Conservation (phyloP, 768 basidiomycete species). For the Hydnomerulius pinastri region DNA sequence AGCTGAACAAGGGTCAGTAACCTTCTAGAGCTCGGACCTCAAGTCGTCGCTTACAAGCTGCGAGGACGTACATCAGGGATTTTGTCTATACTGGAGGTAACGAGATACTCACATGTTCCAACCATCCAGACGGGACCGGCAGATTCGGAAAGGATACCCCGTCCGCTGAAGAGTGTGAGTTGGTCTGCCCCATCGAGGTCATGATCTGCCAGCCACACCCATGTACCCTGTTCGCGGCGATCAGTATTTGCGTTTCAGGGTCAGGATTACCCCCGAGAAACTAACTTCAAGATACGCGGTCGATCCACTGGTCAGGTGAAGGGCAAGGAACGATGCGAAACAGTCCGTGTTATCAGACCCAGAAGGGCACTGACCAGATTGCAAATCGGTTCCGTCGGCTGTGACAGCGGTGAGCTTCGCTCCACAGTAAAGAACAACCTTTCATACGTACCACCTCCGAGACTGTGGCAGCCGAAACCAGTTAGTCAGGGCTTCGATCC, state of each 20-base stretch:
- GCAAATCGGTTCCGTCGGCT: conserved; percentile 60
- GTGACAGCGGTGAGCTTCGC: not conserved
- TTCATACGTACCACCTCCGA: too few species aligned
- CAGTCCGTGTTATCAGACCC: conserved; percentile 47
- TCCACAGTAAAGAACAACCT: too few species aligned
- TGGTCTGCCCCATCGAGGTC: conserved; percentile 57
- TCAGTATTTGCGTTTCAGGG: not conserved
- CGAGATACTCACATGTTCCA: conserved; percentile 48
- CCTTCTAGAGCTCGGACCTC: not conserved
- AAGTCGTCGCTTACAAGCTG: conserved; percentile 21
- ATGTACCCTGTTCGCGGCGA: conserved; percentile 51
- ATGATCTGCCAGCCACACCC: conserved; percentile 85
- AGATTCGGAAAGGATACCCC: conserved; percentile 75
- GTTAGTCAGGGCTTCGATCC: not conserved
- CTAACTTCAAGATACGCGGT: conserved; percentile 65
- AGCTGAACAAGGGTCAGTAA: conserved; percentile 22
- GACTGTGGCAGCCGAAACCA: not conserved
- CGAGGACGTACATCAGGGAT: not conserved
- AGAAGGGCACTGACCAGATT: conserved; percentile 43
- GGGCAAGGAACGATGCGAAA: conserved; percentile 61
- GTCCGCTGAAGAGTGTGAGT: conserved; percentile 59
- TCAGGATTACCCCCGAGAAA: not conserved
- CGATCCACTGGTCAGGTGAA: conserved; percentile 57
- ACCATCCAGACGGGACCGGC: conserved; percentile 82
- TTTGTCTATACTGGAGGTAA: not conserved